Percentiles rank a stretch among this genome's conserved stretches.
Conservation (phyloP, 495 filamentous ascomycete species). For the Penicillium subrubescens region DNA sequence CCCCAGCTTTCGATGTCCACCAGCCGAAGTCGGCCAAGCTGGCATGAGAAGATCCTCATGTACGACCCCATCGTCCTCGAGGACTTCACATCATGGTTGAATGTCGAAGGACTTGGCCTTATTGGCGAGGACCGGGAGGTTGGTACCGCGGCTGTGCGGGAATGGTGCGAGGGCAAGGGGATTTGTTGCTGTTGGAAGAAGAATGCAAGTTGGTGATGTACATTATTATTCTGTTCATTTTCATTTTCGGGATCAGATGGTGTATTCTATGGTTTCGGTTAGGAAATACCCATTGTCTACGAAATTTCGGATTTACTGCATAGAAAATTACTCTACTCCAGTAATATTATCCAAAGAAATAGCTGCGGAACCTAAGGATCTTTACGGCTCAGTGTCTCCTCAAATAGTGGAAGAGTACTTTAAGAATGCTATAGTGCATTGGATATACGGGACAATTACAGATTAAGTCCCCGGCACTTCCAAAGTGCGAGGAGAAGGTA, state of each 20-base stretch:
- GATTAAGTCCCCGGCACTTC: too few species aligned
- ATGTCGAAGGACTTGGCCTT: constrained; percentile 64
- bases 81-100: constrained; percentile 83
- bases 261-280: not conserved
- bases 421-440: too few species aligned
- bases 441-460: too few species aligned
- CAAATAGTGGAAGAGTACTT: too few species aligned
- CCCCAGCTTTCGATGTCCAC: constrained; percentile 20
- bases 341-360: too few species aligned
- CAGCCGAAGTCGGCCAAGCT: constrained; percentile 51
- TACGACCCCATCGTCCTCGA: constrained; percentile 92
- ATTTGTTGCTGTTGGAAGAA: constrained; percentile 64
- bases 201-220: constrained; percentile 24
- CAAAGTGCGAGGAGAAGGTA: too few species aligned
- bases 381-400: too few species aligned
- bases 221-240: not conserved
- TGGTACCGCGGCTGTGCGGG: constrained; percentile 60
- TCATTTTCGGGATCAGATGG: not conserved
- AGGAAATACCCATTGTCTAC: not conserved
- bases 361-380: too few species aligned
- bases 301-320: not conserved
- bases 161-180: constrained; percentile 84
- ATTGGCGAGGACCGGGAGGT: constrained; percentile 70
- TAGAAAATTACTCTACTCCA: not conserved
- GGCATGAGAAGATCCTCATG: constrained; percentile 90